Base-by-base conservation (phyloP, 768 basidiomycete species). In the Suillus subluteus region DNA sequence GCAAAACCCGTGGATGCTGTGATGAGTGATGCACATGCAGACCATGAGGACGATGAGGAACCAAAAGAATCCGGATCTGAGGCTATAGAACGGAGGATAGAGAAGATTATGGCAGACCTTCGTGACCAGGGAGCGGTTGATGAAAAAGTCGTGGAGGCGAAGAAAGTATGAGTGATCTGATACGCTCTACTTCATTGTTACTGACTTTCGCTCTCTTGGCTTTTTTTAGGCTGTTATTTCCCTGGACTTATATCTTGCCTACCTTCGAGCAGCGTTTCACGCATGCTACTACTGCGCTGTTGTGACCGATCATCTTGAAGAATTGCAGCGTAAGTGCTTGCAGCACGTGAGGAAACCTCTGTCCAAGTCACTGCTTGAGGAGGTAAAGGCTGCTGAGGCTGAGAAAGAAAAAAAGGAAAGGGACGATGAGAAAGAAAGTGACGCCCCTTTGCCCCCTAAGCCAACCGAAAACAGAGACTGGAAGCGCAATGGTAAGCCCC, bases 261-360 rank as follows among this genome's bases (percentile, higher is more conserved):
- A 98, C 81, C 82, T 99, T 75, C 94, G 98, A 71, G 86, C 89
- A 76, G 96, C 93, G 64, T 96, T 91, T 80, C 86, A 95, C 86
- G 90, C 94, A 74, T 98, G 98, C 87, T 99, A 97, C 81, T 99
- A 99, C 82, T 99, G 98, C 84, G 90, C 91, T 73, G 89, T 94
- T 76, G 87, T 94, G 71, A 91, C 90, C 77, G 91, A 97, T 81
- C 95, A 95, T 82, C 80, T 92, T 78, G 98, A 99, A 81, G 95
- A 98, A 83, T 85, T 99, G 73, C 91, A 95, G 79, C 88, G 95
- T 76, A 95, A 95, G 82, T 98, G 97, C 84, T 82, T 98, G 72
- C 89, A 89, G 82, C 98, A 99, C 81, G 84, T 92, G 69, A 87
- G 97, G 79, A 91, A 89, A 77, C 87, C 92, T 48, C 74, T 90